Evolutionary conservation across 2,329 filamentous ascomycete genomes (phyloP).

Genomic region (Cryphonectria carpinicola): DNA sequence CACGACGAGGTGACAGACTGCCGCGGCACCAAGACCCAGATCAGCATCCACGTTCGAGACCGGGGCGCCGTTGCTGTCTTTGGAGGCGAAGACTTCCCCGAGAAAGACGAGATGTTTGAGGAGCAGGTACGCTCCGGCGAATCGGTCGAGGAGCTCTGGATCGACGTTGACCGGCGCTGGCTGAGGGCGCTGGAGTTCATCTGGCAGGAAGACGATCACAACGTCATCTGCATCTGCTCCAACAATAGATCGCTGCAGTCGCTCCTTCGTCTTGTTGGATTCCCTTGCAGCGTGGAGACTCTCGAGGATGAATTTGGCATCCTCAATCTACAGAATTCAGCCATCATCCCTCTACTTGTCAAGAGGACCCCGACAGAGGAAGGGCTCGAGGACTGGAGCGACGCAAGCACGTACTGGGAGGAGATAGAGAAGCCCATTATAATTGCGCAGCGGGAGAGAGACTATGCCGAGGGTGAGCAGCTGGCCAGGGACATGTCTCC

Average conservation of each 20-base stretch:
- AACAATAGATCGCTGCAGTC: slow-evolving; percentile 8
- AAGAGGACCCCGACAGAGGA: neutral
- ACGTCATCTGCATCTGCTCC: neutral
- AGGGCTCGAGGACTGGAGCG: neutral
- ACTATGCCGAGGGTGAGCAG: slow-evolving; percentile 5
- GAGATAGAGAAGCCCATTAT: slow-evolving; percentile 4
- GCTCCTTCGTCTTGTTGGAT: neutral
- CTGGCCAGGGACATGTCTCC: neutral
- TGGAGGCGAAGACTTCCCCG: neutral
- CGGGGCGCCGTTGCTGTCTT: neutral
- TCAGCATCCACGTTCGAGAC: neutral
- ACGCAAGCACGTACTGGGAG: neutral
- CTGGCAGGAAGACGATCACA: neutral
- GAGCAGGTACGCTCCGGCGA: neutral
- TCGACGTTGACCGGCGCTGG: neutral
- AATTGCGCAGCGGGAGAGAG: slow-evolving; percentile 3
- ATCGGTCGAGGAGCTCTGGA: neutral
- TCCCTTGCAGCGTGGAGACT: neutral
- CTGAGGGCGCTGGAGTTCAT: neutral
- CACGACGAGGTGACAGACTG: slow-evolving; percentile 9
- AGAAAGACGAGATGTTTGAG: slow-evolving; percentile 7
- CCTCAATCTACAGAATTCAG: neutral
- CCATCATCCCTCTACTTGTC: neutral
- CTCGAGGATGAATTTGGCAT: slow-evolving; percentile 8
- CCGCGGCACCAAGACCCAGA: slow-evolving; percentile 1